Percentiles rank a stretch among this genome's conserved stretches.
phyloP scores from a whole-genome alignment of 2,329 filamentous ascomycete species.

The Ploettnerulaceae sp. region DNA sequence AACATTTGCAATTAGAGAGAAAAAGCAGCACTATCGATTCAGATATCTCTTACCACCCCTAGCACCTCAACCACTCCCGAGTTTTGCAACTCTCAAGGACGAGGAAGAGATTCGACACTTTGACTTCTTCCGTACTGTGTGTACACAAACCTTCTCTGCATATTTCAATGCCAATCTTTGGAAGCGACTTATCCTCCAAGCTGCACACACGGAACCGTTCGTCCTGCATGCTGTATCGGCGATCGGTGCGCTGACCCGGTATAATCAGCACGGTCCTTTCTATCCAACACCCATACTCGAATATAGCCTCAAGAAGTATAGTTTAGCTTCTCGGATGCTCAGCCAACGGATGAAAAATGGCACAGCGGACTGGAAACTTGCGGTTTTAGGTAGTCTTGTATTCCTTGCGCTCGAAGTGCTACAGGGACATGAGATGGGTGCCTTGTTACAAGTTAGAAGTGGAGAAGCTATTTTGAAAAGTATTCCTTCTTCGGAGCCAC shows the following conservation, averaged over 20 bases:
- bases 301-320: constrained; percentile 24
- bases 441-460: constrained; percentile 11
- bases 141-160: constrained; percentile 8
- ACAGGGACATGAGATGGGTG: constrained; percentile 7
- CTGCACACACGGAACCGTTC: constrained; percentile 11
- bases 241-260: constrained; percentile 13
- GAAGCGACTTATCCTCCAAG: constrained; percentile 11
- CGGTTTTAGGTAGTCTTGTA: constrained; percentile 12
- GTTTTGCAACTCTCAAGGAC: neutral
- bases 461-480: constrained; percentile 7
- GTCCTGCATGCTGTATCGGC: constrained; percentile 12
- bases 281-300: constrained; percentile 31
- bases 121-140: constrained; percentile 11
- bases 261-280: neutral
- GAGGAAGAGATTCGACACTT: constrained; percentile 6
- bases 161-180: constrained; percentile 8
- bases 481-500: neutral
- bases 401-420: constrained; percentile 16
- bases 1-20: neutral
- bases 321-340: constrained; percentile 23
- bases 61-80: neutral
- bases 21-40: neutral
- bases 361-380: constrained; percentile 7
- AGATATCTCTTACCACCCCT: neutral
- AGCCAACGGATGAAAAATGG: neutral